A percentile compares a stretch with the other conserved stretches of the same genome.
Evolutionary conservation across 225 moss, liverwort and hornwort genomes (phyloP).

Genomic region (Takakia lepidozioides): DNA sequence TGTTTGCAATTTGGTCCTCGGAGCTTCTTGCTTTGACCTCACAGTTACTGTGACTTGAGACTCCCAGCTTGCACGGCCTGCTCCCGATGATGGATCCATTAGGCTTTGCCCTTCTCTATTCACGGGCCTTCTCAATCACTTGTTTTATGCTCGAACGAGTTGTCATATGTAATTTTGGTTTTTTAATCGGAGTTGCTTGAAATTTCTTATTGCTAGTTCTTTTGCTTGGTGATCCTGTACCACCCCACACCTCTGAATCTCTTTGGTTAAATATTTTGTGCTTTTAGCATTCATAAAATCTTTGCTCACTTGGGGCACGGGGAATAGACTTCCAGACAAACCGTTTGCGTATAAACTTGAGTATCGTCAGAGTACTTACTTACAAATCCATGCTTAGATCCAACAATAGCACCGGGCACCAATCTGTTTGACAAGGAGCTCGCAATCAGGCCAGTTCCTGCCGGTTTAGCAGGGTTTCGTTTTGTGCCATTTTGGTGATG

Average conservation of each 20-base stretch:
- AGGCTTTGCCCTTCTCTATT: too few relatives aligned
- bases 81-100: too few relatives aligned
- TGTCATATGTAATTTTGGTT: background rate
- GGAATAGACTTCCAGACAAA: background rate
- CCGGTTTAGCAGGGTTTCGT: constrained; percentile 26
- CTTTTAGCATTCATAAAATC: background rate
- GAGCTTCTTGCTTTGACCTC: too few relatives aligned
- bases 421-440: constrained; percentile 24
- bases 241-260: background rate
- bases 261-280: too few relatives aligned
- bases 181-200: background rate
- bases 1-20: too few relatives aligned
- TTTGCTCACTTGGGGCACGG: background rate
- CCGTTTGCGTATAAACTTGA: background rate
- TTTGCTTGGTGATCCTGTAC: background rate
- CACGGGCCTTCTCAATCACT: background rate
- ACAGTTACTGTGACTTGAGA: too few relatives aligned
- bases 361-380: constrained; percentile 5
- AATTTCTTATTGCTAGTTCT: background rate
- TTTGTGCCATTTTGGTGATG: constrained; percentile 19
- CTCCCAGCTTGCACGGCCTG: too few relatives aligned
- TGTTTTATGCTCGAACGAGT: background rate
- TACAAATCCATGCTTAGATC: constrained; percentile 7
- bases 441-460: constrained; percentile 19
- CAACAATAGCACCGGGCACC: constrained; percentile 8